Evolutionary conservation across 495 filamentous ascomycete genomes (phyloP).

Genomic region (Corynascus novoguineensis): DNA sequence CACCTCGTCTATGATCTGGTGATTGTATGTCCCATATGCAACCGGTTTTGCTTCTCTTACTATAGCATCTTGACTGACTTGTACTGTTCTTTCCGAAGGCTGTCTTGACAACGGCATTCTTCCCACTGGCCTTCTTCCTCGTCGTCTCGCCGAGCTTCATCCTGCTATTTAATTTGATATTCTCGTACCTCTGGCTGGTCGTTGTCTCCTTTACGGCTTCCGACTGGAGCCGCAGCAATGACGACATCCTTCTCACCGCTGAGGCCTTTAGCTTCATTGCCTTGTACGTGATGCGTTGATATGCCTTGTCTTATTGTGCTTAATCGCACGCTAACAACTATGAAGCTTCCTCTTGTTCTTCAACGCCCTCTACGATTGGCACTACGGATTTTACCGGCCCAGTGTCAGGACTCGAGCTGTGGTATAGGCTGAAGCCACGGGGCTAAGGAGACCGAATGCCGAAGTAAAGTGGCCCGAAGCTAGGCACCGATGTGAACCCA

Average conservation of each 20-base stretch:
- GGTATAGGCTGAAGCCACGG: conserved; percentile 22
- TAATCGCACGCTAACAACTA: conserved; percentile 18
- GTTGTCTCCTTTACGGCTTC: conserved; percentile 55
- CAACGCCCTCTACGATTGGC: conserved; percentile 50
- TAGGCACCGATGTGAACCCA: too few species aligned
- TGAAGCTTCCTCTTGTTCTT: conserved; percentile 49
- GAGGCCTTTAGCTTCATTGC: conserved; percentile 58
- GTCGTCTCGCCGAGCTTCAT: conserved; percentile 45
- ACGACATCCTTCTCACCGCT: conserved; percentile 44
- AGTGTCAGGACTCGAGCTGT: conserved; percentile 21
- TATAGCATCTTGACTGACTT: background rate
- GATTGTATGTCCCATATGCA: conserved; percentile 46
- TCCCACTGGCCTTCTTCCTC: conserved; percentile 52
- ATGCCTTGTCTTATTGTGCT: background rate
- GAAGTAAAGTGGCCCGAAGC: too few species aligned
- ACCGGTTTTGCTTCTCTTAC: background rate
- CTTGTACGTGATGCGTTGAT: conserved; percentile 45
- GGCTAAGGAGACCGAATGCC: too few species aligned
- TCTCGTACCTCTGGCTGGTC: conserved; percentile 62
- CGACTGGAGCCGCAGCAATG: conserved; percentile 44
- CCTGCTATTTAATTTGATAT: conserved; percentile 53
- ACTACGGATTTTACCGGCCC: conserved; percentile 27
- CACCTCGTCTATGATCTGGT: conserved; percentile 52
- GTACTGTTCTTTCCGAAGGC: conserved; percentile 38
- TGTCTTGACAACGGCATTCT: conserved; percentile 53